Conservation (phyloP, 2,329 filamentous ascomycete genomes). For the Fusarium denticulatum region DNA sequence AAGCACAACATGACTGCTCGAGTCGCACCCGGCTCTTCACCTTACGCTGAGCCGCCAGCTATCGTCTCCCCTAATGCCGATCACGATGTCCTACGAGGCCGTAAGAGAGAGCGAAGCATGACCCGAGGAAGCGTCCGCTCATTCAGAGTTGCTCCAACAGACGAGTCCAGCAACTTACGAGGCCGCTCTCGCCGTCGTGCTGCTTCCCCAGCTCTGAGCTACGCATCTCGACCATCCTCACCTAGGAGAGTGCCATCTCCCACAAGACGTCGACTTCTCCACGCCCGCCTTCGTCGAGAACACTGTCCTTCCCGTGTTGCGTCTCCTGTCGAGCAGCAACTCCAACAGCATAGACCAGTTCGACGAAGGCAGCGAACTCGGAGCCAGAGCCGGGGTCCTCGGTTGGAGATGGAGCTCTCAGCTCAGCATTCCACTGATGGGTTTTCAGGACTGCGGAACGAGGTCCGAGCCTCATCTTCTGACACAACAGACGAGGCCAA, state of each 20-base stretch:
- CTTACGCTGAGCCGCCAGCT: conserved; percentile 39
- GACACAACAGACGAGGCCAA: conserved; percentile 33
- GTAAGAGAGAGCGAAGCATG: conserved; percentile 53
- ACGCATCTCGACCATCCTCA: conserved; percentile 48
- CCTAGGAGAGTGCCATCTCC: conserved; percentile 51
- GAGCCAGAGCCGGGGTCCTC: conserved; percentile 51
- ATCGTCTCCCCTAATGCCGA: conserved; percentile 39
- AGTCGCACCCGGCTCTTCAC: conserved; percentile 31
- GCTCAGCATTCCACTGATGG: conserved; percentile 42
- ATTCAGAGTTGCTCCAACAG: conserved; percentile 45
- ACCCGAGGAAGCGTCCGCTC: conserved; percentile 47
- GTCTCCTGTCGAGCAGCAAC: conserved; percentile 48
- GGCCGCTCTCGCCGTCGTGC: conserved; percentile 54
- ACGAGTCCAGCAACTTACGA: conserved; percentile 56
- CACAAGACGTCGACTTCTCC: conserved; percentile 53
- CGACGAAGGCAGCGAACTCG: conserved; percentile 52
- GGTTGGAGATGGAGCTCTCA: conserved; percentile 44
- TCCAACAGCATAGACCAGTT: conserved; percentile 39
- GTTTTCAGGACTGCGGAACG: conserved; percentile 49
- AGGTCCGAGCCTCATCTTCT: conserved; percentile 44
- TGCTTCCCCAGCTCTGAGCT: conserved; percentile 47
- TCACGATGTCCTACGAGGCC: conserved; percentile 49
- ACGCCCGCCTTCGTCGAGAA: conserved; percentile 55
- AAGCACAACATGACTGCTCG: conserved; percentile 40
- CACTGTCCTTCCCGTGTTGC: conserved; percentile 55